Evolutionary conservation across 257 asterid genomes (phyloP), one percentile per base, ranked within the genome.

Genomic region (Handroanthus guayacan): DNA sequence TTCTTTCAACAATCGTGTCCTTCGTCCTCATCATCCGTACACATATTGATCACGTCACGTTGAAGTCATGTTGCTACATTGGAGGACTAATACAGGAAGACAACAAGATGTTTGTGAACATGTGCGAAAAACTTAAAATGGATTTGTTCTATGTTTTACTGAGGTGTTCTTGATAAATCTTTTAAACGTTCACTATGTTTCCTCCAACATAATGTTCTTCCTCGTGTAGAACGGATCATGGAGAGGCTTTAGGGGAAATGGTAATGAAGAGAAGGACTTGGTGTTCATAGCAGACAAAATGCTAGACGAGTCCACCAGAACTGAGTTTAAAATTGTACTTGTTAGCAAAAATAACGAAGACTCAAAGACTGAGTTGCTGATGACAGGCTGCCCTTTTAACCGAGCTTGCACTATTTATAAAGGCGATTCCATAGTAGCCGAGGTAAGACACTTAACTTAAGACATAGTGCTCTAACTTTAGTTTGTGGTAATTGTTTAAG

Each of bases 321-420:
- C 83, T 20, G 98, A 91, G 83, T 89, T 86, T 84, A 87, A 89
- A 75, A 76, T 92, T 76, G 74, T 79, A 55, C 86, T 88, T 56
- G 60, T 50, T 60, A 88, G 73, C 13, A 90, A 82, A 71, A 78
- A 71, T 62, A 57, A 57, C 17, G 86, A 86, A 74, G 90, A 79
- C 51, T 47, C 85, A 16, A 82, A 82, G 75, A 78, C 89, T 10
- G 88, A 86, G 89, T 77, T 92, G 62, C 84, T 43, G 84, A 95
- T 95, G 99, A 92, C 56, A 82, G 99, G 99, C 72, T 82, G 86
- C 74, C 98, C 96, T 75, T 91, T 86, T 87, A 82, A 78, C 82
- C 87, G 97, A 85, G 79, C 98, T 12, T 95, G 99, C 89, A 92
- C 98, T 73, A 84, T 95, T n/a, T 91, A 89, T 77, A 87, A 84